phyloP scores from a whole-genome alignment of 108 stramenopile genomes.

The Cyclotella baltica region DNA sequence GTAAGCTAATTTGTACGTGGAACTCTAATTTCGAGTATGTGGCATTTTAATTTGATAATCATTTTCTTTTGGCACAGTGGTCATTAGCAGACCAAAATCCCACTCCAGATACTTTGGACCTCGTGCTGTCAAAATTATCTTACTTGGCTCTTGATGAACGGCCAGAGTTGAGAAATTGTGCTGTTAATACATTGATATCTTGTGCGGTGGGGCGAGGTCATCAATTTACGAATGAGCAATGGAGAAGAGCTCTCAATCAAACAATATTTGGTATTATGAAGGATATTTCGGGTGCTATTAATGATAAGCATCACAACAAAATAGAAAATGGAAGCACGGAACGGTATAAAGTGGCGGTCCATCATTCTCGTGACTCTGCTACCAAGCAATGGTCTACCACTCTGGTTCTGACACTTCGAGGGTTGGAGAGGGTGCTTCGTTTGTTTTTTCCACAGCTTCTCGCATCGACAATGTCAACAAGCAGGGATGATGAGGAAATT shows the following conservation, averaged over 20 bases:
- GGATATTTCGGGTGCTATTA: slow-evolving; percentile 38
- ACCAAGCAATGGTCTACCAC: slow-evolving; percentile 89
- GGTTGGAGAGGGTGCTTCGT: slow-evolving; percentile 80
- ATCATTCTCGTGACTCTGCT: slow-evolving; percentile 84
- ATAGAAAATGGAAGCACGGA: slow-evolving; percentile 1
- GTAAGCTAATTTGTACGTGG: too few relatives aligned
- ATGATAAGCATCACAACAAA: not conserved
- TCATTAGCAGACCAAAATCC: slow-evolving; percentile 85
- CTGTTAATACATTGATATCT: slow-evolving; percentile 93
- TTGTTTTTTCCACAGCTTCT: slow-evolving; percentile 73
- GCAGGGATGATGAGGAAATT: slow-evolving; percentile 28
- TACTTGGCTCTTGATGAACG: slow-evolving; percentile 68
- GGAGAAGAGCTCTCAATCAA: slow-evolving; percentile 79
- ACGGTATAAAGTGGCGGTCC: slow-evolving; percentile 82
- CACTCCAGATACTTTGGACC: slow-evolving; percentile 70
- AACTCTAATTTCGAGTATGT: too few relatives aligned
- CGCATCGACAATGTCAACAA: slow-evolving; percentile 28
- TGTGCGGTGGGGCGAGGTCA: slow-evolving; percentile 89
- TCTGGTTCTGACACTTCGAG: slow-evolving; percentile 80
- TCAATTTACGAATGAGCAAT: slow-evolving; percentile 72
- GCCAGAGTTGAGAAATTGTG: slow-evolving; percentile 88
- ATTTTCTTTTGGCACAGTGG: too few relatives aligned
- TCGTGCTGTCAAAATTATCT: slow-evolving; percentile 78
- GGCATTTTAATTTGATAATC: too few relatives aligned
- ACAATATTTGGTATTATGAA: slow-evolving; percentile 65